A percentile compares a stretch with the other conserved stretches of the same genome.
phyloP scores from a whole-genome alignment of 805 yeast species.

The Nakazawaea ambrosiae region DNA sequence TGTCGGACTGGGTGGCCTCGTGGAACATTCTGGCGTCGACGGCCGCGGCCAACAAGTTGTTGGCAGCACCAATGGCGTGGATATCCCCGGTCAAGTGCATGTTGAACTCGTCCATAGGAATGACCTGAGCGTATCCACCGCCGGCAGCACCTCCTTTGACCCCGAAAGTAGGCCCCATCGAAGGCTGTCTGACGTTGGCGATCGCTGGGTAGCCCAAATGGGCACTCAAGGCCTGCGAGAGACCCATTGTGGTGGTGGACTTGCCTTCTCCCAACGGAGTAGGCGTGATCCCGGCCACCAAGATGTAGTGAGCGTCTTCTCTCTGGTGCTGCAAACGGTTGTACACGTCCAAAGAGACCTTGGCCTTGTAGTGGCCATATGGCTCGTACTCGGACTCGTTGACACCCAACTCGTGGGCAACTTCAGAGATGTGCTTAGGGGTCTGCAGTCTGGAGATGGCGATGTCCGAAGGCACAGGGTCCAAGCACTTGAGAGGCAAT shows the following conservation, averaged over 20 bases:
- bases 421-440: conserved; percentile 62
- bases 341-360: conserved; percentile 57
- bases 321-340: conserved; percentile 52
- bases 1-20: conserved; percentile 67
- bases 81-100: conserved; percentile 84
- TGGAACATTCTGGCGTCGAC: conserved; percentile 84
- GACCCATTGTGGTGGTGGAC: conserved; percentile 77
- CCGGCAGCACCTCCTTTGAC: conserved; percentile 91
- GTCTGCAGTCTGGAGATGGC: conserved; percentile 71
- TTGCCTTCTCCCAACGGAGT: conserved; percentile 86
- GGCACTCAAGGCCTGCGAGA: conserved; percentile 76
- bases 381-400: conserved; percentile 64
- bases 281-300: conserved; percentile 82
- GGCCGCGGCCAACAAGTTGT: conserved; percentile 77
- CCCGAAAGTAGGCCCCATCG: conserved; percentile 87
- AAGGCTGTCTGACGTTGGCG: conserved; percentile 82
- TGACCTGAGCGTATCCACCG: conserved; percentile 82
- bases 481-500: conserved; percentile 45
- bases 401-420: conserved; percentile 66
- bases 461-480: conserved; percentile 76
- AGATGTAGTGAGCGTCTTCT: conserved; percentile 61
- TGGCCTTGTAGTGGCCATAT: conserved; percentile 72
- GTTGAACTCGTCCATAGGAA: conserved; percentile 86
- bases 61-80: conserved; percentile 79
- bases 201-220: conserved; percentile 61